These are phyloP conservation scores for Podila epicladia DNA, from an alignment of 192 early-diverging fungal species.

Conservation along the genomic window DNA sequence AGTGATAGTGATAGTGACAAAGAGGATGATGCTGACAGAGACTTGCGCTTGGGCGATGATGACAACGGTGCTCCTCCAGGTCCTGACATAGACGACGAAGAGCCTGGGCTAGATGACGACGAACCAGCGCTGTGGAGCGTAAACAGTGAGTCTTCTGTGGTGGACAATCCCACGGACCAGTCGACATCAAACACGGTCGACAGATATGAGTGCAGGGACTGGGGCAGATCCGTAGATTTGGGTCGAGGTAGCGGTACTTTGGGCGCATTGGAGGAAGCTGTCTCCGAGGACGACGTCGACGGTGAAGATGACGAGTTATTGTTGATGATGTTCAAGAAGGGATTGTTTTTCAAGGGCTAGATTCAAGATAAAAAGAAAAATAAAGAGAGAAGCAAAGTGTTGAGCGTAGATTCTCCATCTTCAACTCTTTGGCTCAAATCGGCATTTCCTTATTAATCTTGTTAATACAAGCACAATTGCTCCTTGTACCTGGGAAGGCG, in stretches of 20 bases:
- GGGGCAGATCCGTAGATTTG: constrained; percentile 19
- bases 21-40: constrained; percentile 17
- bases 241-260: constrained; percentile 10
- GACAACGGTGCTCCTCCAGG: not conserved
- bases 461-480: too few relatives aligned
- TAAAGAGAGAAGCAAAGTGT: too few relatives aligned
- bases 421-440: too few relatives aligned
- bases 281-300: not conserved
- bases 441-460: too few relatives aligned
- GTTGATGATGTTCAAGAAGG: not conserved
- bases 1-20: constrained; percentile 6
- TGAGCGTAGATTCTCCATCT: too few relatives aligned
- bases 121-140: constrained; percentile 9
- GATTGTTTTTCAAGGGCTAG: not conserved
- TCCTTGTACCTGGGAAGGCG: too few relatives aligned
- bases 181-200: constrained; percentile 37
- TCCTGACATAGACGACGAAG: not conserved
- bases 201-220: constrained; percentile 35
- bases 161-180: constrained; percentile 29
- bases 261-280: not conserved
- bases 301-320: not conserved
- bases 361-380: not conserved
- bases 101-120: not conserved
- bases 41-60: constrained; percentile 26
- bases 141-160: constrained; percentile 26